A percentile compares a stretch with the other conserved stretches of the same genome.
These are phyloP conservation scores for Cylindrodendrum hubeiense DNA, from an alignment of 2,329 filamentous ascomycete species.

Conservation along the genomic window DNA sequence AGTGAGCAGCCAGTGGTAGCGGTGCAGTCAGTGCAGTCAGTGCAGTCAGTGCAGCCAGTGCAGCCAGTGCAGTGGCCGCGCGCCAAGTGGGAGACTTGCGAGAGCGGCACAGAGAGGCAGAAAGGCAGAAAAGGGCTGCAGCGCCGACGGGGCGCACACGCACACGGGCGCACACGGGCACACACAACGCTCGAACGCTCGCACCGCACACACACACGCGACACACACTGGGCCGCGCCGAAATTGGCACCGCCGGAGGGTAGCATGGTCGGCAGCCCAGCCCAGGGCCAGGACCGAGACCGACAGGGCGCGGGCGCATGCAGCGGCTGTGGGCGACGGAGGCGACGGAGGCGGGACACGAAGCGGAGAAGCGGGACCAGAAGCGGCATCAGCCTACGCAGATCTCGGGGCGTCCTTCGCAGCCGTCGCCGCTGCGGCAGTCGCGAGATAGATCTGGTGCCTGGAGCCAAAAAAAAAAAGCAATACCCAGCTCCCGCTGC, in stretches of 20 bases:
- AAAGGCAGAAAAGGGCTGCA: not conserved
- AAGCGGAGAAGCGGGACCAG: too few species aligned
- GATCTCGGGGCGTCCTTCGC: too few species aligned
- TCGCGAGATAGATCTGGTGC: too few species aligned
- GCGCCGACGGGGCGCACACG: not conserved
- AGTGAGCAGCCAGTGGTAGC: not conserved
- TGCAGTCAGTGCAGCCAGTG: not conserved
- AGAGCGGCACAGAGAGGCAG: slow-evolving; percentile 3
- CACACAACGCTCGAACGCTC: slow-evolving; percentile 8
- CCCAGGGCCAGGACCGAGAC: too few species aligned
- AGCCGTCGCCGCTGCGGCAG: too few species aligned
- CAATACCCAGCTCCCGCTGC: too few species aligned
- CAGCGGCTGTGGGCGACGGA: not conserved
- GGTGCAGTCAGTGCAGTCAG: too few species aligned
- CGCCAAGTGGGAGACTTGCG: not conserved
- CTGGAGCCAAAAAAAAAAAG: too few species aligned
- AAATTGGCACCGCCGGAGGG: slow-evolving; percentile 19
- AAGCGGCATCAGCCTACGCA: too few species aligned
- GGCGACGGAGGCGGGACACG: too few species aligned
- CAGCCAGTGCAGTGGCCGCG: not conserved
- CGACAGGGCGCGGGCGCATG: not conserved
- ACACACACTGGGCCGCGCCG: slow-evolving; percentile 14
- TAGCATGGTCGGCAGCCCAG: too few species aligned
- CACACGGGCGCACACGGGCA: slow-evolving; percentile 11
- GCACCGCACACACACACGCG: slow-evolving; percentile 24